Evolutionary conservation across 2,329 filamentous ascomycete species (phyloP).

Genomic region (Podosphaera aphanis): DNA sequence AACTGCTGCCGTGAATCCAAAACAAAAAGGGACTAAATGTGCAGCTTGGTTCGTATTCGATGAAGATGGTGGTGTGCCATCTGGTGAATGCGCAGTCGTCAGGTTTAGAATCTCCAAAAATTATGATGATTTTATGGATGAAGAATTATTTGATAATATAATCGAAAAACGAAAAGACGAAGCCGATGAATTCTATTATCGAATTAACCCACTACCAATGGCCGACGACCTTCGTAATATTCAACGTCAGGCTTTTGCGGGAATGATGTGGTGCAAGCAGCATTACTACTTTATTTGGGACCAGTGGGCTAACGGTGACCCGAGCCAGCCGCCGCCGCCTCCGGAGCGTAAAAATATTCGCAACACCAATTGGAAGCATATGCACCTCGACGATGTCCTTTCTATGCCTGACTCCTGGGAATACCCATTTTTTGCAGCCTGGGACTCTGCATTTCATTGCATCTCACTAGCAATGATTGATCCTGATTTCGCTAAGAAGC

Average conservation of each 20-base stretch:
- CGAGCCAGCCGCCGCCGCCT: constrained; percentile 67
- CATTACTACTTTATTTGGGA: constrained; percentile 95
- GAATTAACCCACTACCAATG: constrained; percentile 82
- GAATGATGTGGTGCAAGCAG: constrained; percentile 98
- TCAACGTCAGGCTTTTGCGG: constrained; percentile 77
- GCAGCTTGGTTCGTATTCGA: constrained; percentile 86
- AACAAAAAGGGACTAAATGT: constrained; percentile 60
- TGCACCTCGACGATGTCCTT: constrained; percentile 82
- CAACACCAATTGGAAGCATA: constrained; percentile 80
- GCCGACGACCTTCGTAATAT: constrained; percentile 83
- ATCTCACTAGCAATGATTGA: constrained; percentile 94
- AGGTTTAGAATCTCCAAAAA: constrained; percentile 70
- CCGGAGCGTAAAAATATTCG: constrained; percentile 55
- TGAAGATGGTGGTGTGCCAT: constrained; percentile 63
- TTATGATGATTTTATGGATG: constrained; percentile 59
- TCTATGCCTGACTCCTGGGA: constrained; percentile 99
- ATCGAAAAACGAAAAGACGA: constrained; percentile 72
- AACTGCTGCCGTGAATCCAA: constrained; percentile 61
- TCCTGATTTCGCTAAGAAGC: constrained; percentile 93
- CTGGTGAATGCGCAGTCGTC: constrained; percentile 85
- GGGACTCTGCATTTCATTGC: constrained; percentile 93
- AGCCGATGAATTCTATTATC: constrained; percentile 87
- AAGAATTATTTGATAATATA: constrained; percentile 77
- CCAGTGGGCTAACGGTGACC: constrained; percentile 90
- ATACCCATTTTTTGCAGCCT: constrained; percentile 92